Evolutionary conservation across 2,329 filamentous ascomycete genomes (phyloP).

Genomic region (Westerdykella sp.): DNA sequence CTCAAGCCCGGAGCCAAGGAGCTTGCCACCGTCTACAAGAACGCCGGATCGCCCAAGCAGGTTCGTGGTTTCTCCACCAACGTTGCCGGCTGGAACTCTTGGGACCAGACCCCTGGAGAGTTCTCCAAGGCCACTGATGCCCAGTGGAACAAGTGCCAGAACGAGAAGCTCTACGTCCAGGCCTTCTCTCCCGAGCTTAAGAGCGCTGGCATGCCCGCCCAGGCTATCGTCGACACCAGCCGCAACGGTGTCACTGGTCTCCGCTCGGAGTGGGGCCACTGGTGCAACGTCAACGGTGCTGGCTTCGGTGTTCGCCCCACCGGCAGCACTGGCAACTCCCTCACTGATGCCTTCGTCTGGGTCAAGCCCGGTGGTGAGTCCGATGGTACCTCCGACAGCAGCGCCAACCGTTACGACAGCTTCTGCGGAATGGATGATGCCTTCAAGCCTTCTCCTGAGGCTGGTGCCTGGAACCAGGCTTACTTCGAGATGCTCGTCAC

Average conservation of each 20-base stretch:
- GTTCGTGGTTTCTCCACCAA: slow-evolving; percentile 53
- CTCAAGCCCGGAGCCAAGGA: slow-evolving; percentile 48
- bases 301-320: slow-evolving; percentile 59
- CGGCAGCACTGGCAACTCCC: slow-evolving; percentile 51
- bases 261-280: slow-evolving; percentile 56
- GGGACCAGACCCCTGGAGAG: slow-evolving; percentile 38
- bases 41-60: slow-evolving; percentile 43
- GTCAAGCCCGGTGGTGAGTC: slow-evolving; percentile 60
- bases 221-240: slow-evolving; percentile 52
- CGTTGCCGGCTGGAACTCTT: slow-evolving; percentile 56
- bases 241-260: slow-evolving; percentile 50
- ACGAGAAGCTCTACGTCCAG: slow-evolving; percentile 50
- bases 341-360: slow-evolving; percentile 64
- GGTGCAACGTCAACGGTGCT: slow-evolving; percentile 61
- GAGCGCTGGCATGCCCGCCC: slow-evolving; percentile 45
- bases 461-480: slow-evolving; percentile 59
- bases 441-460: slow-evolving; percentile 61
- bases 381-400: slow-evolving; percentile 42
- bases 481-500: slow-evolving; percentile 35
- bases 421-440: slow-evolving; percentile 52
- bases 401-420: slow-evolving; percentile 48
- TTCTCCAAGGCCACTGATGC: slow-evolving; percentile 31
- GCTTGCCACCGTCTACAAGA: slow-evolving; percentile 45
- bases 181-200: slow-evolving; percentile 47
- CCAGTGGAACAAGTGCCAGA: slow-evolving; percentile 41